Base-by-base conservation (phyloP, 768 basidiomycete species). In the Tricholoma sp. region DNA sequence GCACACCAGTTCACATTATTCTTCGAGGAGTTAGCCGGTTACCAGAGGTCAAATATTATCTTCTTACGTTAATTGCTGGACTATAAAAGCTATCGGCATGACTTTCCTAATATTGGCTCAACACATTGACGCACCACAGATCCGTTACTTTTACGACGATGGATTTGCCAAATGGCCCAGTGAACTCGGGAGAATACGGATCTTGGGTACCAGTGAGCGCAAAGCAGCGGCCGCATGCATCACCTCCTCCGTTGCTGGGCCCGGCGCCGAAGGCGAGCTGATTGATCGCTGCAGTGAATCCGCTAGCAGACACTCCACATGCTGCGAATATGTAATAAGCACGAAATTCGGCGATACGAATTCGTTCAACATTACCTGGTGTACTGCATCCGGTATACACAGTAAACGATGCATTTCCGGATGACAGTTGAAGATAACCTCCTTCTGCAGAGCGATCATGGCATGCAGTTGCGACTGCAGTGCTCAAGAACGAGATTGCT, bases 221-320 rank as follows among this genome's bases (percentile, higher is more conserved):
- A 65, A 85, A 84, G 72, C 83, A 84, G 34, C 83, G 79, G 11
- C 83, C 84, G 58, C 83, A 85, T 9, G 80, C 83, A 66, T 83
- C 83, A 15, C 83, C 84, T 3, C 80, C 68, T 6, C 82, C 82
- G 0, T 68, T 28, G 0, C 81, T 81, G 17, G 81, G 77, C 11
- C 65, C 48, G 7, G 80, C 70, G 41, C 83, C 83, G 56, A 81
- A 85, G 0, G 82, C 69, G 18, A 83, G 74, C 67, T 83, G 81
- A 65, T 74, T 82, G 10, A 84, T 76, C 5, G 83, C 83, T 11
- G 82, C 81, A 4, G 80, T 81, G 65, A 68, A 83, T 3, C 83
- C 83, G 31, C 61, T 66, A 2, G 74, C 79, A 4, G n/a, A n/a
- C 31, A n/a, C 50, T 4, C 24, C 24, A 4, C 24, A 24, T 24